Conservation (phyloP, 2,329 filamentous ascomycete species). For the Venturia nashicola region DNA sequence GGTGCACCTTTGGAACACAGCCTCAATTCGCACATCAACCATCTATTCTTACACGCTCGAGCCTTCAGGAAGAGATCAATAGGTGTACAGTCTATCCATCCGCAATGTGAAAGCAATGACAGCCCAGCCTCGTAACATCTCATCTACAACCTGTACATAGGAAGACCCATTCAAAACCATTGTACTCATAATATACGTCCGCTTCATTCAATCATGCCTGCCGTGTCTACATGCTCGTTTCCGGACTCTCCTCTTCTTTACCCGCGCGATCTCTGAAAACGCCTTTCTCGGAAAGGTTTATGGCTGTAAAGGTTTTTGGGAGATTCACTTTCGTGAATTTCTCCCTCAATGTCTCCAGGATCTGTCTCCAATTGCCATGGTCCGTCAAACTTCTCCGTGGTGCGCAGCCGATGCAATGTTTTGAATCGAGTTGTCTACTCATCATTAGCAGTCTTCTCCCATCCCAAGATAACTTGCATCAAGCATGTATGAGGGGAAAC, state of each 20-base stretch:
- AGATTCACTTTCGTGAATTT: slow-evolving; percentile 72
- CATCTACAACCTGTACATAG: too few relatives aligned
- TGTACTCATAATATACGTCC: not conserved
- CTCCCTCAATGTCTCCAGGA: slow-evolving; percentile 87
- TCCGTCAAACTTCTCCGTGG: slow-evolving; percentile 80
- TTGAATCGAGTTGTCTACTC: slow-evolving; percentile 66
- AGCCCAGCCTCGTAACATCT: too few relatives aligned
- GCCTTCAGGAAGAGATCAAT: not conserved
- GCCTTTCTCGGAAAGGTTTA: slow-evolving; percentile 36
- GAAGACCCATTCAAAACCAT: not conserved
- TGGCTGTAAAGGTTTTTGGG: slow-evolving; percentile 38
- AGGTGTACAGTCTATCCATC: not conserved
- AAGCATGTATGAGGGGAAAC: slow-evolving; percentile 10
- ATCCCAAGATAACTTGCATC: too few relatives aligned
- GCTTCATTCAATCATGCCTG: not conserved
- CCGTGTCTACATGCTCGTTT: not conserved
- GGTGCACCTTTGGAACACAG: too few relatives aligned
- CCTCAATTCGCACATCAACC: too few relatives aligned
- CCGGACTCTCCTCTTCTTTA: not conserved
- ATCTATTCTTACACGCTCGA: too few relatives aligned
- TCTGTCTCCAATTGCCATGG: slow-evolving; percentile 89
- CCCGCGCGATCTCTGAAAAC: slow-evolving; percentile 7
- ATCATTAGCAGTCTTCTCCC: not conserved
- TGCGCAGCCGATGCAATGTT: slow-evolving; percentile 90
- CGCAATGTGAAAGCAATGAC: not conserved